Percentiles rank a stretch among this genome's conserved stretches.
These are phyloP conservation scores for Aegilops sharonensis DNA, from an alignment of 176 grass and related monocot species.

Conservation along the genomic window DNA sequence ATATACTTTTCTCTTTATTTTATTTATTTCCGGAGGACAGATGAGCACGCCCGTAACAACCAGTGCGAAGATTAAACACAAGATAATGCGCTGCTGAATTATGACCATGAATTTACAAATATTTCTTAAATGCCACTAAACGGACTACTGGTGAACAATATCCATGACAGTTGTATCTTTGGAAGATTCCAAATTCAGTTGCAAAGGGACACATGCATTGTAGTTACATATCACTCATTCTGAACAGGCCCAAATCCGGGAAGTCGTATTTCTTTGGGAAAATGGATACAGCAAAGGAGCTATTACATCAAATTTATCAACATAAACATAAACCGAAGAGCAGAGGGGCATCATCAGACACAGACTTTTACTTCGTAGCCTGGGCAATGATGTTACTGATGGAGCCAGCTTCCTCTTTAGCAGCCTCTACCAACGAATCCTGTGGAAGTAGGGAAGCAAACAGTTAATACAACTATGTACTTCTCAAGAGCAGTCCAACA, in stretches of 20 bases:
- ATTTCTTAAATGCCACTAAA: neutral
- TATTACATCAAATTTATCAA: conserved; percentile 31
- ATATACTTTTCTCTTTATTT: no score
- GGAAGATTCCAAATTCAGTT: neutral
- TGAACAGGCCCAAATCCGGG: neutral
- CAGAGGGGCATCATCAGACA: neutral
- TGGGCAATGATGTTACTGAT: conserved; percentile 91
- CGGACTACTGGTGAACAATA: neutral
- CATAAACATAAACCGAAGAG: neutral
- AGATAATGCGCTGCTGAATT: neutral
- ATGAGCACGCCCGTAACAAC: neutral
- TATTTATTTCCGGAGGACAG: neutral
- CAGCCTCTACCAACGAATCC: conserved; percentile 86
- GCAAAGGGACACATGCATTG: conserved; percentile 11
- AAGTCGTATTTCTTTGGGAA: neutral
- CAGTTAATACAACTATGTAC: neutral
- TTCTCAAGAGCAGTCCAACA: neutral
- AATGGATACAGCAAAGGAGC: conserved; percentile 20
- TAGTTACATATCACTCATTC: conserved; percentile 1
- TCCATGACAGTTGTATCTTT: neutral
- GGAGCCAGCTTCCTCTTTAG: conserved; percentile 79
- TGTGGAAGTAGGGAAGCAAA: neutral
- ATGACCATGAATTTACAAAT: conserved; percentile 23
- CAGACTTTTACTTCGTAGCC: conserved; percentile 57
- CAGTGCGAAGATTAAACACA: neutral